These are phyloP conservation scores for Sordariomycetes sp. DNA, from an alignment of 2,329 filamentous ascomycete species.

Conservation along the genomic window DNA sequence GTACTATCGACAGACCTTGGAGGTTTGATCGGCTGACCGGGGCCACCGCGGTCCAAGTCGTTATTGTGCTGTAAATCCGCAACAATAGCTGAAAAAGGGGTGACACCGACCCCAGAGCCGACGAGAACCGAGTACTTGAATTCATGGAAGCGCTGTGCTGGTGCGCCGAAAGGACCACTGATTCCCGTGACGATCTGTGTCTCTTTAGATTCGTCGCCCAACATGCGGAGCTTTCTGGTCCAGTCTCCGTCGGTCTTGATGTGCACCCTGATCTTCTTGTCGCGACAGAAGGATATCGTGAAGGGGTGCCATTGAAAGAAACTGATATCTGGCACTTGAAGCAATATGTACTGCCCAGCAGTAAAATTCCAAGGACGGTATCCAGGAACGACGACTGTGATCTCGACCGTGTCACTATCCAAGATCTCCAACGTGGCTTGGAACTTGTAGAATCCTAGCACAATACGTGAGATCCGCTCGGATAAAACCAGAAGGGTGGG, in stretches of 20 bases:
- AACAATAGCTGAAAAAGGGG: constrained; percentile 47
- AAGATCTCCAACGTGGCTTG: constrained; percentile 36
- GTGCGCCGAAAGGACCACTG: constrained; percentile 48
- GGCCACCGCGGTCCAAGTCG: constrained; percentile 22
- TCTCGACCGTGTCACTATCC: constrained; percentile 41
- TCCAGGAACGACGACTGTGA: constrained; percentile 37
- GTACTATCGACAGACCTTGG: background rate
- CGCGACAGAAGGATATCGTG: constrained; percentile 45
- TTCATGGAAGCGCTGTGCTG: constrained; percentile 48
- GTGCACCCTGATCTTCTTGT: constrained; percentile 41
- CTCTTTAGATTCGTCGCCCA: constrained; percentile 24
- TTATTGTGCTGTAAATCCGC: constrained; percentile 41
- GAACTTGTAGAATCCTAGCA: constrained; percentile 37
- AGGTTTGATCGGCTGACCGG: constrained; percentile 4
- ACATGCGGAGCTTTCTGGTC: constrained; percentile 34
- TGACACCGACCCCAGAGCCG: constrained; percentile 48
- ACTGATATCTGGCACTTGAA: constrained; percentile 43
- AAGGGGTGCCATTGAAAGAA: constrained; percentile 52
- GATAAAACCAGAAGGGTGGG: constrained; percentile 39
- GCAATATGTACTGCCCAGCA: constrained; percentile 48
- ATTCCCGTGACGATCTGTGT: constrained; percentile 38
- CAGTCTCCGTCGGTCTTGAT: constrained; percentile 52
- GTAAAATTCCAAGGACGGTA: constrained; percentile 41
- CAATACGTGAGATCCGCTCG: constrained; percentile 35
- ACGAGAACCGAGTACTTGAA: constrained; percentile 47